A percentile compares a stretch with the other conserved stretches of the same genome.
phyloP scores from a whole-genome alignment of 2,329 filamentous ascomycete species.

The Exophiala sideris region DNA sequence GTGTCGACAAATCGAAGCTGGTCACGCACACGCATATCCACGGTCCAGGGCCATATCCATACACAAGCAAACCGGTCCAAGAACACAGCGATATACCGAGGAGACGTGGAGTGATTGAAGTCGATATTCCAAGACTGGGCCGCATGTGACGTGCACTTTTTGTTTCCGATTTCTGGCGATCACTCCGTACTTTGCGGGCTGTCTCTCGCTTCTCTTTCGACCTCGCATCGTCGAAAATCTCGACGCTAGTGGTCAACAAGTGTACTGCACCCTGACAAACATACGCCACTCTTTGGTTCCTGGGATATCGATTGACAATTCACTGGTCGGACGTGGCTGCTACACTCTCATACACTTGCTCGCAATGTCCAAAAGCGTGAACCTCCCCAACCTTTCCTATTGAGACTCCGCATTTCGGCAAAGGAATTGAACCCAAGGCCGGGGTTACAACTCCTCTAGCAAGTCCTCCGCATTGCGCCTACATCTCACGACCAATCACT shows the following conservation, averaged over 20 bases:
- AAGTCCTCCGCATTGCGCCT: not conserved
- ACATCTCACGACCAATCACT: too few species aligned
- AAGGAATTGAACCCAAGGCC: not conserved
- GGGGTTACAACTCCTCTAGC: not conserved
- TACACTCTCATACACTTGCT: not conserved
- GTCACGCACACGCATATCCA: constrained; percentile 1
- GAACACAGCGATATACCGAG: too few species aligned
- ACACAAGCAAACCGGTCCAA: too few species aligned
- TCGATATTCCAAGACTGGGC: too few species aligned
- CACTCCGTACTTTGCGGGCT: not conserved
- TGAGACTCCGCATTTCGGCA: constrained; percentile 5
- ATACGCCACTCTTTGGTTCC: not conserved
- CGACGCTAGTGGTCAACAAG: not conserved
- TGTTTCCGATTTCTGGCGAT: not conserved
- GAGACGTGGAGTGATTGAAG: too few species aligned
- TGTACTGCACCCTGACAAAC: not conserved
- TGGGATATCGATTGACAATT: too few species aligned
- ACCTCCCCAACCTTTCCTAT: constrained; percentile 2
- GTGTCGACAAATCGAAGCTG: constrained; percentile 3
- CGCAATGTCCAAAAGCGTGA: constrained; percentile 15
- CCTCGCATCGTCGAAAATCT: not conserved
- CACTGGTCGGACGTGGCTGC: not conserved
- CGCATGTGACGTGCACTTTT: too few species aligned
- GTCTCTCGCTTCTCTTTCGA: too few species aligned
- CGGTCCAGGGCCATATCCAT: not conserved